Percentiles rank a stretch among this genome's conserved stretches.
Conservation (phyloP, 805 yeast species). For the Blastobotrys americana region DNA sequence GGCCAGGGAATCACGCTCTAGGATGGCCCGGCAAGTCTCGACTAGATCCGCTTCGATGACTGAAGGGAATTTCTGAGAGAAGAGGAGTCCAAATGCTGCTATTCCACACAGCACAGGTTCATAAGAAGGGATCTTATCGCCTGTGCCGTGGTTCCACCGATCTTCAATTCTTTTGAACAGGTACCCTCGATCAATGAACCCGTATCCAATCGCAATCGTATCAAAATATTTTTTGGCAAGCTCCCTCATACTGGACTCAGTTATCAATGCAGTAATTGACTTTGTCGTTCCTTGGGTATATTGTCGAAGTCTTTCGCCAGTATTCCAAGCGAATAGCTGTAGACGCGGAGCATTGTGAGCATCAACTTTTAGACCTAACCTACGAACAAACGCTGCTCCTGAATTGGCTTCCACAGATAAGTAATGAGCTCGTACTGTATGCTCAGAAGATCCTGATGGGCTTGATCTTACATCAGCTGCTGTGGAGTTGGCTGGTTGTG, state of each 20-base stretch:
- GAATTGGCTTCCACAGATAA: constrained; percentile 3
- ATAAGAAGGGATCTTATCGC: not conserved
- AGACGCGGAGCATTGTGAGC: not conserved
- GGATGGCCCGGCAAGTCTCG: not conserved
- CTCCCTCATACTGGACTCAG: not conserved
- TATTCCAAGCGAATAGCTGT: constrained; percentile 1
- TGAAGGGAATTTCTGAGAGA: not conserved
- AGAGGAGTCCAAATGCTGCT: not conserved
- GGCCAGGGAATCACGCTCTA: not conserved
- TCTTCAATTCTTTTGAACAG: not conserved
- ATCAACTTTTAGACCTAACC: constrained; percentile 1
- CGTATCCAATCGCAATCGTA: not conserved
- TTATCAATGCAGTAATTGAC: not conserved
- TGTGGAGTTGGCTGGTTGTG: not conserved
- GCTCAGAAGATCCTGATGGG: too few relatives aligned
- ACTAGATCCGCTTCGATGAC: not conserved
- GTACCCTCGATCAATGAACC: not conserved
- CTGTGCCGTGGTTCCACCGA: not conserved
- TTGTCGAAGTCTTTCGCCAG: not conserved
- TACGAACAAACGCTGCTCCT: constrained; percentile 1
- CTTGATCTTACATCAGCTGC: not conserved
- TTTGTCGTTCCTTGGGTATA: not conserved
- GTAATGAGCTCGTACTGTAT: not conserved
- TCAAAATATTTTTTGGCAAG: not conserved
- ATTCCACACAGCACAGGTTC: constrained; percentile 1